phyloP scores from a whole-genome alignment of 768 basidiomycete genomes.

The Pleurotus ostreatus region DNA sequence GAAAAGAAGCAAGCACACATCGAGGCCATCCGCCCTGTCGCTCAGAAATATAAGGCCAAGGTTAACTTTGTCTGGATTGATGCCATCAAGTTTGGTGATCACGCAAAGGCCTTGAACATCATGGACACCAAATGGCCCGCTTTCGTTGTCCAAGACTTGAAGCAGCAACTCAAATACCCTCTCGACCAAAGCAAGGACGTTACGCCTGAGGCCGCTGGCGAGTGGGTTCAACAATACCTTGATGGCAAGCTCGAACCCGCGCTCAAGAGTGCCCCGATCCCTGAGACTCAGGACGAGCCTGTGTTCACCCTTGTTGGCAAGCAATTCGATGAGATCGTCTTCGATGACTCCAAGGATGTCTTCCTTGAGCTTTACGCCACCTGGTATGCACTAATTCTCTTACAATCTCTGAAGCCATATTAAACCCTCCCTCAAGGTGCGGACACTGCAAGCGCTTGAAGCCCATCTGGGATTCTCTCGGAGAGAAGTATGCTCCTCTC shows the following conservation, averaged over 20 bases:
- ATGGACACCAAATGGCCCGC: constrained; percentile 83
- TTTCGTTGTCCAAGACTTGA: constrained; percentile 88
- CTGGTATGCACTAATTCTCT: constrained; percentile 56
- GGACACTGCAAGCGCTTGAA: constrained; percentile 97
- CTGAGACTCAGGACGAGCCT: constrained; percentile 75
- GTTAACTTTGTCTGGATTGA: constrained; percentile 99
- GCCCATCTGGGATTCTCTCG: constrained; percentile 90
- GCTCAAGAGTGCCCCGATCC: constrained; percentile 89
- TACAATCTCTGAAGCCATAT: not conserved
- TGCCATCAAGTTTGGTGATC: constrained; percentile 90
- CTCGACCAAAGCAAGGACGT: constrained; percentile 65
- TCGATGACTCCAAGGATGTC: constrained; percentile 88
- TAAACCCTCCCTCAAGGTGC: constrained; percentile 47
- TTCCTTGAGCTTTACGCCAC: constrained; percentile 97
- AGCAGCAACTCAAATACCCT: constrained; percentile 86
- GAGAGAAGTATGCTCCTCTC: constrained; percentile 72
- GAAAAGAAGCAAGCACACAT: constrained; percentile 63
- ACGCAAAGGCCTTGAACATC: constrained; percentile 92
- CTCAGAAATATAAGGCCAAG: constrained; percentile 76
- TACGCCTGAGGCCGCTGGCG: constrained; percentile 50
- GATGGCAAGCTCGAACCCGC: constrained; percentile 73
- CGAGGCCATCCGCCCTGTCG: constrained; percentile 68
- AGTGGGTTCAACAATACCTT: constrained; percentile 61
- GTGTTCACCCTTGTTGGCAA: constrained; percentile 85
- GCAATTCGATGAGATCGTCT: constrained; percentile 83